Base-by-base conservation (phyloP, 2,329 filamentous ascomycete species). In the Escovopsis sp. region DNA sequence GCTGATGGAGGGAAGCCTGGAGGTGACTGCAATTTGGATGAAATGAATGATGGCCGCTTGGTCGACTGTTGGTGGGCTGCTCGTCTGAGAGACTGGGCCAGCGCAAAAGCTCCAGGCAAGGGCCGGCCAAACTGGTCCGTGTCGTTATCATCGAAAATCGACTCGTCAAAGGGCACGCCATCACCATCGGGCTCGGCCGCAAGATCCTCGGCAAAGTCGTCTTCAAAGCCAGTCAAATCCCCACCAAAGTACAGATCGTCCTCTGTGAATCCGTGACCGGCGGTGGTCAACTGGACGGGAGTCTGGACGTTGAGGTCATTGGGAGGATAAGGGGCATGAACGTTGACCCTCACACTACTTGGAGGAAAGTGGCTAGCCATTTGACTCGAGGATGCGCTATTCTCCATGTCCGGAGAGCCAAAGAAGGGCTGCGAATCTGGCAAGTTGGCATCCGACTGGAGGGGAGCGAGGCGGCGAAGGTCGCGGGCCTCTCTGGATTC, bases 211-310 rank as follows among this genome's bases (percentile, higher is more conserved):
- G 67, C 64, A 50, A 73, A 70, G 41, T 65, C 63, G 18, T 58
- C 55, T 35, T 66, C 62, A 42, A 53, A 74, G 59, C 44, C 69
- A 12, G 71, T 67, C 49, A 76, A 59, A 3, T 77, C 79, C 53
- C 77, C 77, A 48, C 82, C 77, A 53, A 80, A 85, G 55, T 84
- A 85, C 28, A 84, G 62, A 48, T 85, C 80, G 49, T 81, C 77
- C 32, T 75, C 69, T 11, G 28, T 32, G 8, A 32, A 32, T 32
- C 28, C 28, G 3, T 4, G 28, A 32, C 28, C 11, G 7, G 28
- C 11, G 4, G 28, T 11, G 28, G 28, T 3, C 11, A 11, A 11
- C 28, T 32, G 28, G 28, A 9, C 11, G 8, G 28, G 28, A 4
- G 28, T 32, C 8, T 32, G 28, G 8, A 11, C 11, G 28, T 9